A percentile compares a stretch with the other conserved stretches of the same genome.
These are phyloP conservation scores for Penicillium ochrochloron DNA, from an alignment of 495 filamentous ascomycete genomes.

Conservation along the genomic window DNA sequence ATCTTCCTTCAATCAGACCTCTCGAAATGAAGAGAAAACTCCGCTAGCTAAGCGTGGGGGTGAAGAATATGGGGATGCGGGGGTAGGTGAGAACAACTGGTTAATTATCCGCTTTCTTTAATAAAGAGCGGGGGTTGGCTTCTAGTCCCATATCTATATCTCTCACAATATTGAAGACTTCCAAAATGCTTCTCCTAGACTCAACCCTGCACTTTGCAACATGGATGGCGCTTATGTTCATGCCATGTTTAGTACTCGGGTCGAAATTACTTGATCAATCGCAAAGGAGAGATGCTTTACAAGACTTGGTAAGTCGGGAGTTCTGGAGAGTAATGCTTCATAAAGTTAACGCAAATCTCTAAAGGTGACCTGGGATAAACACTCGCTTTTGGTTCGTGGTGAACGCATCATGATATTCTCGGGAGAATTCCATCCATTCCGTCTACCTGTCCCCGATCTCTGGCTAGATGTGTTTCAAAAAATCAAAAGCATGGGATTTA, in stretches of 20 bases:
- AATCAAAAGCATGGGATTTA: conserved; percentile 72
- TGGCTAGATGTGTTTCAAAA: conserved; percentile 77
- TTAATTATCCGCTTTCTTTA: background rate
- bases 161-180: background rate
- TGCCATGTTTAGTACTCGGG: background rate
- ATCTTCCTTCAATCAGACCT: conserved; percentile 19
- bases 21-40: background rate
- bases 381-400: conserved; percentile 67
- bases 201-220: background rate
- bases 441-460: conserved; percentile 67
- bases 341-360: background rate
- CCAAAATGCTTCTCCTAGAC: background rate
- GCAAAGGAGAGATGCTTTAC: conserved; percentile 11
- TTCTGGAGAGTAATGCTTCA: background rate
- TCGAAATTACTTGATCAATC: background rate
- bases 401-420: conserved; percentile 68
- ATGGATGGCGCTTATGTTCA: background rate
- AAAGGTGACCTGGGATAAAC: conserved; percentile 68
- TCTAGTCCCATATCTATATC: background rate
- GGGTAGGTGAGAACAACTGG: background rate
- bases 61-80: background rate
- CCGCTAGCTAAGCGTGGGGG: background rate
- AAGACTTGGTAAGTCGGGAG: conserved; percentile 16
- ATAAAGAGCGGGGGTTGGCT: background rate
- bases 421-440: conserved; percentile 71